These are phyloP conservation scores for Helminthosporium solani DNA, from an alignment of 2,329 filamentous ascomycete genomes.

Conservation along the genomic window DNA sequence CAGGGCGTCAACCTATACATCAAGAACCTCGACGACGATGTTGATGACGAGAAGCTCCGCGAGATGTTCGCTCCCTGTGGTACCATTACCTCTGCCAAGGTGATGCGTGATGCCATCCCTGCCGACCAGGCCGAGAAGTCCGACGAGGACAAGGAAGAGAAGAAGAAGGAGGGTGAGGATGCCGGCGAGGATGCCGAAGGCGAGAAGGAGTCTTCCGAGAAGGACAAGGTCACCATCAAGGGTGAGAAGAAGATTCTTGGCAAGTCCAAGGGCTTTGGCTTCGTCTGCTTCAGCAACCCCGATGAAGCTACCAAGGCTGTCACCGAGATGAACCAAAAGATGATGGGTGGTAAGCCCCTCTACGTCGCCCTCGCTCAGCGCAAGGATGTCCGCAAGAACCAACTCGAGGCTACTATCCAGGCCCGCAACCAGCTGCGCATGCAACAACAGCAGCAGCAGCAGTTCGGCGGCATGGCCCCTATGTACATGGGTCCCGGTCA, in stretches of 20 bases:
- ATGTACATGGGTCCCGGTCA: slow-evolving; percentile 90
- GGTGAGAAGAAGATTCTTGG: slow-evolving; percentile 69
- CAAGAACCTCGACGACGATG: slow-evolving; percentile 96
- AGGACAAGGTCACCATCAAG: slow-evolving; percentile 56
- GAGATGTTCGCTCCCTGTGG: slow-evolving; percentile 89
- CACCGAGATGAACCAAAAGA: slow-evolving; percentile 99
- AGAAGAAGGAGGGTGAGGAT: slow-evolving; percentile 59
- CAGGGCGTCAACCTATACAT: slow-evolving; percentile 99
- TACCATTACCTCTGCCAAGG: slow-evolving; percentile 96
- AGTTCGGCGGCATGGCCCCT: slow-evolving; percentile 55
- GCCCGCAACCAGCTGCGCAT: slow-evolving; percentile 97
- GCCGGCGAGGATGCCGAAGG: slow-evolving; percentile 61
- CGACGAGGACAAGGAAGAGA: slow-evolving; percentile 53
- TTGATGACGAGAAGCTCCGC: slow-evolving; percentile 97
- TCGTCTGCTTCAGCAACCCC: slow-evolving; percentile 99
- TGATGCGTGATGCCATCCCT: slow-evolving; percentile 82
- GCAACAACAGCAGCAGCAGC: slow-evolving; percentile 85
- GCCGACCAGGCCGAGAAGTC: slow-evolving; percentile 52
- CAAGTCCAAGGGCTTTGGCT: slow-evolving; percentile 99
- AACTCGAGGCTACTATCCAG: slow-evolving; percentile 98
- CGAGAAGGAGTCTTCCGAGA: slow-evolving; percentile 56
- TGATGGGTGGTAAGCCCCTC: slow-evolving; percentile 94
- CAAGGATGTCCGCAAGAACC: slow-evolving; percentile 99
- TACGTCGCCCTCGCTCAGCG: slow-evolving; percentile 98
- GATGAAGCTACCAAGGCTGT: slow-evolving; percentile 99